Evolutionary conservation across 352 stramenopile species (phyloP), one percentile per base, ranked within the genome.

Genomic region (Globisporangium yorkense): DNA sequence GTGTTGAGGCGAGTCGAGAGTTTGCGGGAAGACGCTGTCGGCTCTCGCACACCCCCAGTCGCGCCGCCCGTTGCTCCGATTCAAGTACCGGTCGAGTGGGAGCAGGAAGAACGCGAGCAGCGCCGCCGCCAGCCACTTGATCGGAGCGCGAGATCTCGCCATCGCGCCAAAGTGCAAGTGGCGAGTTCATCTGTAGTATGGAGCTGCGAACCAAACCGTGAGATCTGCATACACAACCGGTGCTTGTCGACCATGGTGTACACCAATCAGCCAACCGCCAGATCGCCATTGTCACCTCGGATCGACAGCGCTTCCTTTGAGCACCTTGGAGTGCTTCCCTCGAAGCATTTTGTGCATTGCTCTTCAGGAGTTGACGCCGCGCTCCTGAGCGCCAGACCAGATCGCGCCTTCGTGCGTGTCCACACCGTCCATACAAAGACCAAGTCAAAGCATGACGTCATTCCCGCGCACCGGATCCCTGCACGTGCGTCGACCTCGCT

Each of bases 41-140:
- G 51, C 51, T 8, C n/a, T 12, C 13, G 15, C 51, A n/a, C n/a
- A 56, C 21, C 51, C 20, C 13, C 33, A 37, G 33, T 6, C 33
- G 33, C 33, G 33, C 33, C 24, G 43, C 2, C 13, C 29, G 9
- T 16, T 12, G 51, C 51, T 56, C 5, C 12, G 37, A 37, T 56
- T 48, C 37, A 56, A 13, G 21, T 56, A 47, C 6, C 35, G 51
- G 15, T 56, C 51, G 3, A 56, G 20, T 1, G 51, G 51, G 37
- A 56, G 43, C 20, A 33, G 0, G 51, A 56, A 56, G 51, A 56
- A 46, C 51, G 37, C 21, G 20, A 56, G 51, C 12, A 56, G 20
- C n/a, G 13, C 31, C 51, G 43, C 24, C 20, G 43, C 5, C 12
- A 56, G 43, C 35, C 13, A 8, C 35, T 37, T 47, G 29, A 35